Percentiles rank a stretch among this genome's conserved stretches.
Evolutionary conservation across 768 basidiomycete genomes (phyloP).

Genomic region (Naganishia friedmannii): DNA sequence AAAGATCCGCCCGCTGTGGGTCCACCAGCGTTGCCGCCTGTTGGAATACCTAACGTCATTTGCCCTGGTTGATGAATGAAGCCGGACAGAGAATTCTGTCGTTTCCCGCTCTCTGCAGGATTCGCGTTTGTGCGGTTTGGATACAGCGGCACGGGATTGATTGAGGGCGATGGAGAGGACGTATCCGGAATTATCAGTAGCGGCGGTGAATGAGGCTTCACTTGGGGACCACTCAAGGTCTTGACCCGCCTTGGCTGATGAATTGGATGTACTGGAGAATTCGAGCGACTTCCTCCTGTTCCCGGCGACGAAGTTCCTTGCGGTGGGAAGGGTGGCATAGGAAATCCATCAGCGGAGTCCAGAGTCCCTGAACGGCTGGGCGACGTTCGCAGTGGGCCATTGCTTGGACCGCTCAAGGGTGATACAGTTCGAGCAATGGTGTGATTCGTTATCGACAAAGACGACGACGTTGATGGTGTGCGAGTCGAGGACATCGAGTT

Average conservation of each 20-base stretch:
- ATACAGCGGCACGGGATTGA: neutral
- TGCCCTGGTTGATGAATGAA: conserved; percentile 25
- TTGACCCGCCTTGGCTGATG: conserved; percentile 10
- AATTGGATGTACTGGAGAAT: conserved; percentile 2
- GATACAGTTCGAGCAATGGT: neutral
- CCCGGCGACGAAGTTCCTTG: conserved; percentile 16
- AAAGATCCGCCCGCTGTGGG: conserved; percentile 4
- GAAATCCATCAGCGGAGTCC: conserved; percentile 7
- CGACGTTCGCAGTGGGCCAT: neutral
- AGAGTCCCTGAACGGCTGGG: neutral
- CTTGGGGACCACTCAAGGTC: conserved; percentile 16
- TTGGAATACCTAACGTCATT: conserved; percentile 28
- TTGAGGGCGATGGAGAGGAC: conserved; percentile 22
- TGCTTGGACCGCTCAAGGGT: neutral
- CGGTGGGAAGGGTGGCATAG: conserved; percentile 19
- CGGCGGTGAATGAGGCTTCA: conserved; percentile 32
- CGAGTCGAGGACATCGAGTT: conserved; percentile 26
- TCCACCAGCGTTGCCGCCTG: conserved; percentile 8
- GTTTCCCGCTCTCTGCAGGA: neutral
- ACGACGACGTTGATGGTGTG: conserved; percentile 8
- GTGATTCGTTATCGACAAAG: neutral
- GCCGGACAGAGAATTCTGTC: neutral
- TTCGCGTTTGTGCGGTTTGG: conserved; percentile 1
- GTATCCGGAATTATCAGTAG: conserved; percentile 31
- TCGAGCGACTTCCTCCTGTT: conserved; percentile 10